Percentiles rank a stretch among this genome's conserved stretches.
Evolutionary conservation across 768 basidiomycete species (phyloP).

Genomic region (Collybia sp.): DNA sequence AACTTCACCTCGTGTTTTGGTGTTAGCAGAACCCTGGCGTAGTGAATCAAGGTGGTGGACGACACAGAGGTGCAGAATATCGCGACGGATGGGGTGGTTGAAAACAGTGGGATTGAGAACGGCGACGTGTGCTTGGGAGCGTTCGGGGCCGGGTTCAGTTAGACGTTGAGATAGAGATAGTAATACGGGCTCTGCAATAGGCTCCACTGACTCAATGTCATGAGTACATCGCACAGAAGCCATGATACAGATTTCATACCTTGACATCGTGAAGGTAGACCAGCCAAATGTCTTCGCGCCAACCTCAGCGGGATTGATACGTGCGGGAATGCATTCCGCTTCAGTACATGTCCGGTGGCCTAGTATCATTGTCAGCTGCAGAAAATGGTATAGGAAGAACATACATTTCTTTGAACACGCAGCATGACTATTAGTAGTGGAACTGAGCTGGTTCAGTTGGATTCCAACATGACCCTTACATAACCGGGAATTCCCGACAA

Average conservation of each 20-base stretch:
- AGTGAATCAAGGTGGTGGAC: slow-evolving; percentile 83
- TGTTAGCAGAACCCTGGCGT: slow-evolving; percentile 88
- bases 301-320: too few species aligned
- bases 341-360: too few species aligned
- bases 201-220: slow-evolving; percentile 23
- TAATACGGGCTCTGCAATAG: slow-evolving; percentile 45
- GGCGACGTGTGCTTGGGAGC: slow-evolving; percentile 43
- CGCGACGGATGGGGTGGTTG: slow-evolving; percentile 80
- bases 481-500: slow-evolving; percentile 21
- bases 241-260: slow-evolving; percentile 3
- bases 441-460: too few species aligned
- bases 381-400: too few species aligned
- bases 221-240: neutral
- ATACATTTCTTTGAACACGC: too few species aligned
- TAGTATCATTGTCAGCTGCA: too few species aligned
- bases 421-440: too few species aligned
- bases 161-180: slow-evolving; percentile 60
- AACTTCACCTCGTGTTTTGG: slow-evolving; percentile 90
- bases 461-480: slow-evolving; percentile 27
- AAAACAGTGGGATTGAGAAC: slow-evolving; percentile 81
- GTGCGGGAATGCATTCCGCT: too few species aligned
- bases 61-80: slow-evolving; percentile 91
- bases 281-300: slow-evolving; percentile 6
- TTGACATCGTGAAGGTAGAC: slow-evolving; percentile 2
- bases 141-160: slow-evolving; percentile 34